Evolutionary conservation across 2,329 filamentous ascomycete species (phyloP).

Genomic region (Aspergillus sp.): DNA sequence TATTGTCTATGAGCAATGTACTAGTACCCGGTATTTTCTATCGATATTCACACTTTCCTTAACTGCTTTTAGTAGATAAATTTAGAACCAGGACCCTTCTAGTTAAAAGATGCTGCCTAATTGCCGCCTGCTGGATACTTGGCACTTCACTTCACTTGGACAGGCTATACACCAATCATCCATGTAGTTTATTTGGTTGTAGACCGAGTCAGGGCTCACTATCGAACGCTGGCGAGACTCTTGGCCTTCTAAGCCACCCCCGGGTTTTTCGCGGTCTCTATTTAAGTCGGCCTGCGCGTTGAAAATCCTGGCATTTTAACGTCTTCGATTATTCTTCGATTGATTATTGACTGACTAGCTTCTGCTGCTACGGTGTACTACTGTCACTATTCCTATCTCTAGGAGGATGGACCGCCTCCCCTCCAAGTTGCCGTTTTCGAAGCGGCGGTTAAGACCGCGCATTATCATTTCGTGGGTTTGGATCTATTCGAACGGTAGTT

Average conservation of each 20-base stretch:
- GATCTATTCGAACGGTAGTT: not conserved
- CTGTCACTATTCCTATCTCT: not conserved
- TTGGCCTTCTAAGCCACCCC: not conserved
- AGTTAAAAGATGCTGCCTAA: no score
- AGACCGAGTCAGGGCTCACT: no score
- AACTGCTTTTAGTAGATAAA: no score
- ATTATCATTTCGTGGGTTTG: conserved; percentile 45
- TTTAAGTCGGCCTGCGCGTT: no score
- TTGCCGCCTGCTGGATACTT: no score
- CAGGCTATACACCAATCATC: no score
- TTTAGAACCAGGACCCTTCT: no score
- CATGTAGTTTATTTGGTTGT: no score
- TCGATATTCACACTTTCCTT: not conserved
- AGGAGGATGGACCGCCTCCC: conserved; percentile 23
- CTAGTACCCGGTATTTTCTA: not conserved
- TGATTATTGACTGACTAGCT: no score
- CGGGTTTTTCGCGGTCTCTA: not conserved
- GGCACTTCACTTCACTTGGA: no score
- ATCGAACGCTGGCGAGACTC: not conserved
- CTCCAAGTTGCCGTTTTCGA: conserved; percentile 45
- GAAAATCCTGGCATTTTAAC: no score
- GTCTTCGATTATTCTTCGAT: no score
- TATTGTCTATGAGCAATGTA: not conserved
- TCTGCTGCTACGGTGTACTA: not conserved
- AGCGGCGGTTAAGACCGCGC: conserved; percentile 43